Evolutionary conservation across 768 basidiomycete species (phyloP).

Genomic region (Lactifluus echinatus): DNA sequence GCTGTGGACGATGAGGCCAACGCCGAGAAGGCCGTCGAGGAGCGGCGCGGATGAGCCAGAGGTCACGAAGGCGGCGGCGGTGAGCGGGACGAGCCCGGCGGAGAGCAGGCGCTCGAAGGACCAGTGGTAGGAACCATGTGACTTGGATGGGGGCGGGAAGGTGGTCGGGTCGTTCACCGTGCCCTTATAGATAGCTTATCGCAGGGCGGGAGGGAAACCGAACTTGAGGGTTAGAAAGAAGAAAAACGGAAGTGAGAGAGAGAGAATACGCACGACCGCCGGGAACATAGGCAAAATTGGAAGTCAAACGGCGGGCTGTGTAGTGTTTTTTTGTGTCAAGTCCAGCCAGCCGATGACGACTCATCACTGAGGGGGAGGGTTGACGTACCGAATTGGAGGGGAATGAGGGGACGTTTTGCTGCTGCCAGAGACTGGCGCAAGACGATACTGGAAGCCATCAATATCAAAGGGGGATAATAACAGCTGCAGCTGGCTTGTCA

Average conservation of each 20-base stretch:
- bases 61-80: conserved; percentile 77
- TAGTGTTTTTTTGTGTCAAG: background rate
- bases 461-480: too few species aligned
- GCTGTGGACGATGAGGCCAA: conserved; percentile 86
- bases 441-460: conserved; percentile 4
- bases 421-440: background rate
- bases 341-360: conserved; percentile 13
- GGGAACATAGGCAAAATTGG: conserved; percentile 42
- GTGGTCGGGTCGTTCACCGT: conserved; percentile 92
- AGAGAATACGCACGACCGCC: conserved; percentile 52
- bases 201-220: background rate
- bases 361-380: background rate
- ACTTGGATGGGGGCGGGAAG: conserved; percentile 73
- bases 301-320: conserved; percentile 12
- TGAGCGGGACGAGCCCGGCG: conserved; percentile 81
- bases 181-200: conserved; percentile 73
- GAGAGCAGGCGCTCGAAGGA: conserved; percentile 91
- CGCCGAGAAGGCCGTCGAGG: conserved; percentile 81
- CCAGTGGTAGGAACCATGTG: conserved; percentile 87
- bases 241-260: too few species aligned
- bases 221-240: background rate
- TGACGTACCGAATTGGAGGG: conserved; percentile 6
- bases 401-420: conserved; percentile 3
- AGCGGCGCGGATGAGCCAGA: conserved; percentile 71
- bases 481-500: background rate